Conservation (phyloP, 2,329 filamentous ascomycete genomes). For the Aureobasidium sp. region DNA sequence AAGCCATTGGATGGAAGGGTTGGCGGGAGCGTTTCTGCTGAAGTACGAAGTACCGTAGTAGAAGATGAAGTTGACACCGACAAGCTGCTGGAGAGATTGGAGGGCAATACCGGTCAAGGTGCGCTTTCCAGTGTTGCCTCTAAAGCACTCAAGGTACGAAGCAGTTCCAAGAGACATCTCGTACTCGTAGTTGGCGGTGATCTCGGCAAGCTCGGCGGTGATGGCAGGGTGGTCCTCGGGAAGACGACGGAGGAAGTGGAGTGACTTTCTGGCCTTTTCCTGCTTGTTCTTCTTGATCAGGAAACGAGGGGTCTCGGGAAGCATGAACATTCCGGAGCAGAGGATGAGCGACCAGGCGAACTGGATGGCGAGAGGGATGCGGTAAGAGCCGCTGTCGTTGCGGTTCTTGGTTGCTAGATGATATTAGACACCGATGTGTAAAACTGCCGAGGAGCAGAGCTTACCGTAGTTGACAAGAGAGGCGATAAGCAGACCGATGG, state of each 20-base stretch:
- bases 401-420: conserved; percentile 46
- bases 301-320: conserved; percentile 75
- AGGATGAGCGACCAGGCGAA: conserved; percentile 71
- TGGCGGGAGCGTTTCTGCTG: conserved; percentile 12
- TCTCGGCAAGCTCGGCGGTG: conserved; percentile 20
- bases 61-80: conserved; percentile 38
- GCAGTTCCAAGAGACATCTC: conserved; percentile 17
- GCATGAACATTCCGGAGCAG: conserved; percentile 57
- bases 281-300: conserved; percentile 66
- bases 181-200: conserved; percentile 19
- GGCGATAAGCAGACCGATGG: conserved; percentile 64
- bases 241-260: conserved; percentile 30
- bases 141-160: conserved; percentile 37
- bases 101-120: conserved; percentile 32
- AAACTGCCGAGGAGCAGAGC: background rate
- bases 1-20: conserved; percentile 12
- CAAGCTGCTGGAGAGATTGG: conserved; percentile 45
- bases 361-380: conserved; percentile 69
- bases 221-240: conserved; percentile 20
- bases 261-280: conserved; percentile 50
- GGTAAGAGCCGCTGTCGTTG: conserved; percentile 47
- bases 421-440: background rate
- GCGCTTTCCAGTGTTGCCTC: conserved; percentile 39
- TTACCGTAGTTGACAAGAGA: conserved; percentile 58
- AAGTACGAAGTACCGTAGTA: conserved; percentile 23